Evolutionary conservation across 2,329 filamentous ascomycete species (phyloP).

Genomic region (Verruconis gallopava): DNA sequence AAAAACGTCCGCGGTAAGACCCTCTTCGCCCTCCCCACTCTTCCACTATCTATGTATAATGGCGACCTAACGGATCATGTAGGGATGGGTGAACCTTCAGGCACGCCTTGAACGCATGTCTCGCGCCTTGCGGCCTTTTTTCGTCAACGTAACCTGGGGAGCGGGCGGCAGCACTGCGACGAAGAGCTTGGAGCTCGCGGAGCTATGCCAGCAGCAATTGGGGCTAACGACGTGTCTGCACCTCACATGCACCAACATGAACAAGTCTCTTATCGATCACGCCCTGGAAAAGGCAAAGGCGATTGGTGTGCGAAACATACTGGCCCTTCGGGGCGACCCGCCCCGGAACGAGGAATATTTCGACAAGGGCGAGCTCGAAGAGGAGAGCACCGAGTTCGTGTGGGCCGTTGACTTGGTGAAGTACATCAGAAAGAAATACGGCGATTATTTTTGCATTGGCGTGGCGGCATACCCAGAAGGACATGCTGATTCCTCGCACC

Average conservation of each 20-base stretch:
- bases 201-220: constrained; percentile 85
- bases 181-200: constrained; percentile 87
- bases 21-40: constrained; percentile 21
- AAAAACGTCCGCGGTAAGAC: constrained; percentile 83
- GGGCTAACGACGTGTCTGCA: constrained; percentile 91
- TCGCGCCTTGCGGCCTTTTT: constrained; percentile 75
- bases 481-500: constrained; percentile 81
- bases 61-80: constrained; percentile 9
- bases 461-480: constrained; percentile 93
- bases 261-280: constrained; percentile 68
- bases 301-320: constrained; percentile 82
- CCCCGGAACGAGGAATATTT: constrained; percentile 81
- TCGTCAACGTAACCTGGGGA: constrained; percentile 97
- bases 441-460: constrained; percentile 91
- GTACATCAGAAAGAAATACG: constrained; percentile 76
- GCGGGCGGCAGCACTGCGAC: constrained; percentile 83
- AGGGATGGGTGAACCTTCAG: constrained; percentile 85
- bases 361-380: constrained; percentile 42
- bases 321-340: constrained; percentile 83
- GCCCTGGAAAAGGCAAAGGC: constrained; percentile 83
- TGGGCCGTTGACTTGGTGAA: constrained; percentile 81
- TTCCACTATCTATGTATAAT: background rate
- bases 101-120: constrained; percentile 92
- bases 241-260: constrained; percentile 98
- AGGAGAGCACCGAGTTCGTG: constrained; percentile 60